Evolutionary conservation across 75 land plant species (phyloP).

Genomic region (Chamaecyparis obtusa): DNA sequence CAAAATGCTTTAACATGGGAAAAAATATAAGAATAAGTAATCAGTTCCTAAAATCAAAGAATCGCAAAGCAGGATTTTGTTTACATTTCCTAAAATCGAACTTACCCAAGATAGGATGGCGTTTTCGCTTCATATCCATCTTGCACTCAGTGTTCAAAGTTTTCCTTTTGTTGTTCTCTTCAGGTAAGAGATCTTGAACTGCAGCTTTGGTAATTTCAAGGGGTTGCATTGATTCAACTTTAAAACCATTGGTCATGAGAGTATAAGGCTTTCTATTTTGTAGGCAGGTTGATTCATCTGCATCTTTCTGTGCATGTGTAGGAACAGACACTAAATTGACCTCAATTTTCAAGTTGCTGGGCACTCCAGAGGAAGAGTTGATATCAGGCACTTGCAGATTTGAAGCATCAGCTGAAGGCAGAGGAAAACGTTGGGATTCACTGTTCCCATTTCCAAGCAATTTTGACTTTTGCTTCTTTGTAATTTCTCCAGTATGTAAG

Average conservation of each 20-base stretch:
- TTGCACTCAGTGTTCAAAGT: neutral
- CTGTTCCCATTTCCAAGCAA: neutral
- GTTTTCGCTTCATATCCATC: neutral
- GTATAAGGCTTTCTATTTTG: neutral
- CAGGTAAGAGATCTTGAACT: neutral
- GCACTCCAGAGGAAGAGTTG: neutral
- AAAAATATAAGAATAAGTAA: neutral
- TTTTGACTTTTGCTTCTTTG: neutral
- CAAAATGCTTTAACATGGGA: neutral
- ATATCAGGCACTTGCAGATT: neutral
- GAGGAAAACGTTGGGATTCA: neutral
- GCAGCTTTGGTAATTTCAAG: neutral
- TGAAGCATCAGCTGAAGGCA: neutral
- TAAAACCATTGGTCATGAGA: neutral
- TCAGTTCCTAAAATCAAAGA: neutral
- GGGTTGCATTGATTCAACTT: neutral
- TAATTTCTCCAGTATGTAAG: neutral
- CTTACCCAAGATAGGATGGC: neutral
- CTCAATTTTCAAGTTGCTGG: neutral
- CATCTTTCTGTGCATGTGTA: neutral
- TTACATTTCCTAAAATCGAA: neutral
- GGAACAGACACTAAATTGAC: neutral
- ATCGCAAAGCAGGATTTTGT: neutral
- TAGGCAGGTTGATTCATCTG: neutral
- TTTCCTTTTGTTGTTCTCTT: neutral